Percentiles rank a stretch among this genome's conserved stretches.
phyloP scores from a whole-genome alignment of 805 yeast genomes.

The Diddensiella santjacobensis region DNA sequence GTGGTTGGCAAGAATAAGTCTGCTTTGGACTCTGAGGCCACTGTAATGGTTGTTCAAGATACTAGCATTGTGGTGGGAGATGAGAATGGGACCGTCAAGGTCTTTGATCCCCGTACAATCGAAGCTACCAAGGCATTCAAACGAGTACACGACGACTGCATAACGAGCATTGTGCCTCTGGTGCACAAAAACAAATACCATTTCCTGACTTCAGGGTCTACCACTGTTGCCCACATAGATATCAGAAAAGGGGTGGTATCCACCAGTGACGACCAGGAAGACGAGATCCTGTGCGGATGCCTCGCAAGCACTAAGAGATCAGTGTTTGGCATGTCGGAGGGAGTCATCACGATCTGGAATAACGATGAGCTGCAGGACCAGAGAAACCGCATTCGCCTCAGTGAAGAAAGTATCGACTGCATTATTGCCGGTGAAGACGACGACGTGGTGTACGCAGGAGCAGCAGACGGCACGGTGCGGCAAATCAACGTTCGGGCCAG shows the following conservation, averaged over 20 bases:
- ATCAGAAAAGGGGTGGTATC: slow-evolving; percentile 63
- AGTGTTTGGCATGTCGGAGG: slow-evolving; percentile 88
- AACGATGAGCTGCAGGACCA: slow-evolving; percentile 63
- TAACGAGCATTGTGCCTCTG: slow-evolving; percentile 70
- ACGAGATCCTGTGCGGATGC: slow-evolving; percentile 76
- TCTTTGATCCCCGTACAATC: slow-evolving; percentile 55
- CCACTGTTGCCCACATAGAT: slow-evolving; percentile 76
- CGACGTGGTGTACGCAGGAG: slow-evolving; percentile 24
- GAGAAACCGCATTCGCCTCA: slow-evolving; percentile 65
- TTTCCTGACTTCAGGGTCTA: slow-evolving; percentile 75
- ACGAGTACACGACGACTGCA: slow-evolving; percentile 60
- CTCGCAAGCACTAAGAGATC: slow-evolving; percentile 59
- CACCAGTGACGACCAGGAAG: slow-evolving; percentile 86
- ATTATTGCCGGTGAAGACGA: slow-evolving; percentile 24
- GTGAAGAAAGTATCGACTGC: slow-evolving; percentile 30
- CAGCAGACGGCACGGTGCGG: slow-evolving; percentile 47
- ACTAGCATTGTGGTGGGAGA: slow-evolving; percentile 43
- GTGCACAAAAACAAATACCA: slow-evolving; percentile 72
- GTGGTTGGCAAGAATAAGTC: slow-evolving; percentile 54
- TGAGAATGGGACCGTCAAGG: slow-evolving; percentile 66
- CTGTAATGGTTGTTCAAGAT: slow-evolving; percentile 32
- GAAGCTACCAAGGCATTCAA: slow-evolving; percentile 46
- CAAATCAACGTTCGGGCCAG: slow-evolving; percentile 65
- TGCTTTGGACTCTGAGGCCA: slow-evolving; percentile 26
- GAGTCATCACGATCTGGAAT: slow-evolving; percentile 86